Evolutionary conservation across 225 moss, liverwort and hornwort genomes (phyloP).

Genomic region (Thuidium tamariscinum): DNA sequence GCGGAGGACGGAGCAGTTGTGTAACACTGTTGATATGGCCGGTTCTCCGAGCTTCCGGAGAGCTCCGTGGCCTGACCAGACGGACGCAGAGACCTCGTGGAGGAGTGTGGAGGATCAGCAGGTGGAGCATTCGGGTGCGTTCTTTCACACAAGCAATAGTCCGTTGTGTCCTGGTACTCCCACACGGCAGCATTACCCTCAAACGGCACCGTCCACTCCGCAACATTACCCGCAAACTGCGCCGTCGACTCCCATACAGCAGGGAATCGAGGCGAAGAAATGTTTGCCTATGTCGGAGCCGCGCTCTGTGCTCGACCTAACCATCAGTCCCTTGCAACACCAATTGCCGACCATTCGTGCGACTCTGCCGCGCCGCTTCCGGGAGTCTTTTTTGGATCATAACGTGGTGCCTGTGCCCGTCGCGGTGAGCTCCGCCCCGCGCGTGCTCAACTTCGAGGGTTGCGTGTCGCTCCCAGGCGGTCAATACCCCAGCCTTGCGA

Average conservation of each 20-base stretch:
- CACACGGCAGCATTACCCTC: slow-evolving; percentile 25
- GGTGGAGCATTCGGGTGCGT: not conserved
- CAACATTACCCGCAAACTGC: slow-evolving; percentile 5
- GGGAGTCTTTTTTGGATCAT: slow-evolving; percentile 49
- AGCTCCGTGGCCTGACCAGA: slow-evolving; percentile 11
- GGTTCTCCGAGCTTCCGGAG: slow-evolving; percentile 18
- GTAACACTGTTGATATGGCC: not conserved
- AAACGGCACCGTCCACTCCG: slow-evolving; percentile 18
- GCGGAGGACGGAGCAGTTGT: slow-evolving; percentile 1
- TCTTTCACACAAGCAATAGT: not conserved
- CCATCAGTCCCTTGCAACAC: slow-evolving; percentile 53
- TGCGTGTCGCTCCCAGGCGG: slow-evolving; percentile 1
- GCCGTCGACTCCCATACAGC: slow-evolving; percentile 17
- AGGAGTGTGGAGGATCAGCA: slow-evolving; percentile 7
- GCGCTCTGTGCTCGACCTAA: slow-evolving; percentile 59
- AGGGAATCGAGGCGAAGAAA: slow-evolving; percentile 24
- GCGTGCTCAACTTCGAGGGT: slow-evolving; percentile 44
- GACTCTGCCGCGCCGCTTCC: slow-evolving; percentile 39
- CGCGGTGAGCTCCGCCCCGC: slow-evolving; percentile 18
- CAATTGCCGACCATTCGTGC: slow-evolving; percentile 37
- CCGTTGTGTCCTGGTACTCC: slow-evolving; percentile 35
- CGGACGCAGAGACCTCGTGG: slow-evolving; percentile 16
- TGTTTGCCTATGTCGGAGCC: slow-evolving; percentile 43
- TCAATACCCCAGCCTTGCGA: slow-evolving; percentile 22
- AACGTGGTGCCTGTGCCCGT: slow-evolving; percentile 12